Evolutionary conservation across 805 yeast genomes (phyloP).

Genomic region (Ogataea polymorpha): DNA sequence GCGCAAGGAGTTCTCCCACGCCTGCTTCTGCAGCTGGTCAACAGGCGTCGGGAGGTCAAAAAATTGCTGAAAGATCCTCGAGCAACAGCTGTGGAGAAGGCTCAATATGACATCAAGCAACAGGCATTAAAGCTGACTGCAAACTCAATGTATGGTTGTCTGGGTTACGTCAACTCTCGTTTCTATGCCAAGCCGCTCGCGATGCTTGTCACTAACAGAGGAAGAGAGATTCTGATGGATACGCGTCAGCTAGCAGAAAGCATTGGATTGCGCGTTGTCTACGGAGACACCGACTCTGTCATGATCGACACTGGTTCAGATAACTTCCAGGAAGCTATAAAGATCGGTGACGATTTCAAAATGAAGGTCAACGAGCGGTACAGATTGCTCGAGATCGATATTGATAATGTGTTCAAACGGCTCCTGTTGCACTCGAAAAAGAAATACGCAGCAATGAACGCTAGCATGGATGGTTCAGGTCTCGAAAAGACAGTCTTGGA

Average conservation of each 20-base stretch:
- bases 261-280: slow-evolving; percentile 78
- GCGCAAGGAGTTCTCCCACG: slow-evolving; percentile 83
- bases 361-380: slow-evolving; percentile 84
- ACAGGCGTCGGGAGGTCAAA: slow-evolving; percentile 91
- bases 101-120: slow-evolving; percentile 92
- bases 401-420: slow-evolving; percentile 87
- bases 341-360: slow-evolving; percentile 84
- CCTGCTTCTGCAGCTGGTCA: slow-evolving; percentile 76
- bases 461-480: slow-evolving; percentile 44
- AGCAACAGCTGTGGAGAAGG: slow-evolving; percentile 58
- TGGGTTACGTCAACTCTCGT: slow-evolving; percentile 87
- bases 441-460: slow-evolving; percentile 90
- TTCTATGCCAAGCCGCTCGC: slow-evolving; percentile 96
- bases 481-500: slow-evolving; percentile 62
- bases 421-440: slow-evolving; percentile 89
- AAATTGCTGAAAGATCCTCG: slow-evolving; percentile 73
- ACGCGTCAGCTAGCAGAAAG: slow-evolving; percentile 91
- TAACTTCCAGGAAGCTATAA: slow-evolving; percentile 66
- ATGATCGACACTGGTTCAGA: slow-evolving; percentile 91
- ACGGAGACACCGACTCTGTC: slow-evolving; percentile 98
- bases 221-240: slow-evolving; percentile 91
- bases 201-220: slow-evolving; percentile 90
- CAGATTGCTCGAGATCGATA: slow-evolving; percentile 84
- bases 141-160: slow-evolving; percentile 99
- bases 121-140: slow-evolving; percentile 96